These are phyloP conservation scores for Sphaerosporella brunnea DNA, from an alignment of 495 filamentous ascomycete species.

Conservation along the genomic window DNA sequence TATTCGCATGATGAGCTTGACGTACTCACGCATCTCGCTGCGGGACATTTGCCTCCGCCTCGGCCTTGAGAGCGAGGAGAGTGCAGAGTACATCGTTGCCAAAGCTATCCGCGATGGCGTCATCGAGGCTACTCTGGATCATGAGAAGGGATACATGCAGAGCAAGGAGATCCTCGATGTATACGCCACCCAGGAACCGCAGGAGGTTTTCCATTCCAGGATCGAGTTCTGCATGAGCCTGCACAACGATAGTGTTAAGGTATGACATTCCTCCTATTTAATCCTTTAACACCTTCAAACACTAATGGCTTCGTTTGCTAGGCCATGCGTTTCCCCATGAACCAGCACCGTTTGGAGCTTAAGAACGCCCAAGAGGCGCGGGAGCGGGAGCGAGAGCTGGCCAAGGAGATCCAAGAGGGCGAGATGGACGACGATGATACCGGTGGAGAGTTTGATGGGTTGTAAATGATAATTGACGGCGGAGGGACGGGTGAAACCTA, in stretches of 20 bases:
- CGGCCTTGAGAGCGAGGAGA: conserved; percentile 82
- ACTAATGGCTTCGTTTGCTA: conserved; percentile 24
- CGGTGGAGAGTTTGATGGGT: conserved; percentile 89
- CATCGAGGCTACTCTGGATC: conserved; percentile 86
- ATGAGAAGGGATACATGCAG: conserved; percentile 94
- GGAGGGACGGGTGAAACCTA: not conserved
- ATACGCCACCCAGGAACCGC: conserved; percentile 87
- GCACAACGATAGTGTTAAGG: conserved; percentile 96
- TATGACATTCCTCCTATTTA: too few species aligned
- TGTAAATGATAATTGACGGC: conserved; percentile 35
- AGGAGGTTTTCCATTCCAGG: conserved; percentile 91
- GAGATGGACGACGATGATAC: conserved; percentile 96
- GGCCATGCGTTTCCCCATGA: conserved; percentile 99
- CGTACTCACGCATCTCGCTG: conserved; percentile 92
- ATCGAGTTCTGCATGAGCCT: conserved; percentile 77
- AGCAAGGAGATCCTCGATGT: conserved; percentile 90
- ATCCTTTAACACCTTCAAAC: not conserved
- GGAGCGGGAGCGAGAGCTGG: conserved; percentile 86
- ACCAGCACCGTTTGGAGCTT: conserved; percentile 90
- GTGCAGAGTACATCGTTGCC: conserved; percentile 94
- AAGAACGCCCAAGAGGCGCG: conserved; percentile 96
- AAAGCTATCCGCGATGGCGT: conserved; percentile 97
- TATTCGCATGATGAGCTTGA: conserved; percentile 96
- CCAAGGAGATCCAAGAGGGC: conserved; percentile 97
- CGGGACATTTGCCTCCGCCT: conserved; percentile 93